Conservation (phyloP, 2,329 filamentous ascomycete species). For the Penicillium thymicola region DNA sequence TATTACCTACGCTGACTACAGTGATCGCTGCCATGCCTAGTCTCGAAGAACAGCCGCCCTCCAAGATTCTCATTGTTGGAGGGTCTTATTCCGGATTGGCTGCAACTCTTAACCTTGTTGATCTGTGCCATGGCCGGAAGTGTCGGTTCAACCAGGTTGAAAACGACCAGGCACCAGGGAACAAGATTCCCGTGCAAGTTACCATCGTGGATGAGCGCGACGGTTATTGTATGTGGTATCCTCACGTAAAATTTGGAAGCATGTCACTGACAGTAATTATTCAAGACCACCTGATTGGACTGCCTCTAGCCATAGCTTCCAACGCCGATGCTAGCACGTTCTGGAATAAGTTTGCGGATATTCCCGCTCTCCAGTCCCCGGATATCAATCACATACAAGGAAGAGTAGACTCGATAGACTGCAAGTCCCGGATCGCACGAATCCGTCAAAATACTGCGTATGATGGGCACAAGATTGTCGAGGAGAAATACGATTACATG, state of each 20-base stretch:
- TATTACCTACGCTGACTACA: not conserved
- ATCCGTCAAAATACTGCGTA: not conserved
- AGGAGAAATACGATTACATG: conserved; percentile 56
- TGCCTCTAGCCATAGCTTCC: conserved; percentile 3
- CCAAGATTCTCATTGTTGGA: conserved; percentile 64
- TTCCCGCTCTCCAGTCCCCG: conserved; percentile 2
- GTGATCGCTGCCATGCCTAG: conserved; percentile 8
- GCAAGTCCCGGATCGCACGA: not conserved
- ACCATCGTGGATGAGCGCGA: conserved; percentile 72
- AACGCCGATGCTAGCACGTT: not conserved
- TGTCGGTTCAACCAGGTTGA: conserved; percentile 4
- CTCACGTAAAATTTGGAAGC: not conserved
- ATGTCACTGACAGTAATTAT: not conserved
- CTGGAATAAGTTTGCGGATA: conserved; percentile 6
- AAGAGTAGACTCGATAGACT: conserved; percentile 4
- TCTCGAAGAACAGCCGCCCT: conserved; percentile 20
- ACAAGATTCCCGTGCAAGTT: conserved; percentile 45
- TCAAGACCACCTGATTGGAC: conserved; percentile 3
- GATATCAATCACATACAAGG: conserved; percentile 5
- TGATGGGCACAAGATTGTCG: conserved; percentile 1
- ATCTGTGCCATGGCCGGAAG: conserved; percentile 55
- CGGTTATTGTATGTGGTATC: conserved; percentile 62
- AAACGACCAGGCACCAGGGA: conserved; percentile 49
- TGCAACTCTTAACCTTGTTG: conserved; percentile 63
- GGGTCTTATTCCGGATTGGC: conserved; percentile 69